phyloP scores from a whole-genome alignment of 306 rosid species.

The Inga leiocalycina region DNA sequence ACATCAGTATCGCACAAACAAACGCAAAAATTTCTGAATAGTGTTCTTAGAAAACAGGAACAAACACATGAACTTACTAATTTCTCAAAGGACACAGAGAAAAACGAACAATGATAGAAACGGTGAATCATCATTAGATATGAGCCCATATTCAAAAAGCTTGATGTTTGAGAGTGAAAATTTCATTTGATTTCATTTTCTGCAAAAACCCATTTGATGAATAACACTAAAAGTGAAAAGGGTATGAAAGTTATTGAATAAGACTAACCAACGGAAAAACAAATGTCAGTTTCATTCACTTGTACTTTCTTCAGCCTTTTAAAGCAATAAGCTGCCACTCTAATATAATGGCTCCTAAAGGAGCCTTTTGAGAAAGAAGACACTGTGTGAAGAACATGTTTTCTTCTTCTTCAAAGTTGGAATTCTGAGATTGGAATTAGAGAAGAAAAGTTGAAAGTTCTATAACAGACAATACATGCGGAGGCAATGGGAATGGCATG shows the following conservation, averaged over 20 bases:
- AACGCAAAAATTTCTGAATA: neutral
- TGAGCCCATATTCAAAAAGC: neutral
- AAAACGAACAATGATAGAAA: neutral
- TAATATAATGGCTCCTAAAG: conserved; percentile 51
- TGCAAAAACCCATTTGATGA: neutral
- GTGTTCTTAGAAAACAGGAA: neutral
- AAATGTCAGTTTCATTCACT: conserved; percentile 52
- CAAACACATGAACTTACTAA: neutral
- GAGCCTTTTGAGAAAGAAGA: conserved; percentile 47
- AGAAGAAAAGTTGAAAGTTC: neutral
- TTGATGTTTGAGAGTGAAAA: neutral
- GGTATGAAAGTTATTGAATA: neutral
- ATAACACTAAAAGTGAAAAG: neutral
- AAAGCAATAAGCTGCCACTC: conserved; percentile 64
- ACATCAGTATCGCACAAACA: neutral
- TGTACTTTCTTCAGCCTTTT: conserved; percentile 64
- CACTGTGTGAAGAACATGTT: conserved; percentile 50
- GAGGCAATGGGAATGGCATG: neutral
- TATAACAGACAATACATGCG: neutral
- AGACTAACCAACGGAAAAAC: conserved; percentile 57
- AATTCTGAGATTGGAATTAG: neutral
- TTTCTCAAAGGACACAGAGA: neutral
- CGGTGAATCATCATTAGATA: neutral
- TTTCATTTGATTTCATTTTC: neutral
- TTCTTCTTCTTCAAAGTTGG: neutral